Base-by-base conservation (phyloP, 495 filamentous ascomycete species). In the Entonaema liquescens region DNA sequence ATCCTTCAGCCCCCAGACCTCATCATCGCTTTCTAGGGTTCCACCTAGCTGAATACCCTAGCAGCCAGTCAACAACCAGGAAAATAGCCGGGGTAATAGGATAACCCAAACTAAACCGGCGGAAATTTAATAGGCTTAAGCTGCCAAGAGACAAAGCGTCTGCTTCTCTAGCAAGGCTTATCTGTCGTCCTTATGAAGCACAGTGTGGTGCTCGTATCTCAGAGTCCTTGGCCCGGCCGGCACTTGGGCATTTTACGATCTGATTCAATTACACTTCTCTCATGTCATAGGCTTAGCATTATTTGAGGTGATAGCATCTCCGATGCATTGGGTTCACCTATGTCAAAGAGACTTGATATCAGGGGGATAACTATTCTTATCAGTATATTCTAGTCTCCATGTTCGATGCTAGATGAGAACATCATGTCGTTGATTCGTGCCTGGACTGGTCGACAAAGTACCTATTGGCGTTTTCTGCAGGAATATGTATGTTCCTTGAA, bases 31-130 rank as follows among this genome's bases (percentile, higher is more conserved):
- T 40, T 67, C 47, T 49, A 67, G 19, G 33, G 65, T 50, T 11
- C 65, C 65, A 67, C 65, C 50, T 25, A 67, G 65, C 65, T 67
- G 65, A 67, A 61, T 38, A 61, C 21, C 65, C 65, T n/a, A 17
- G 49, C 57, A 55, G 36, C 56, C 55, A 44, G 40, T 49, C 21
- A 49, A 36, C 21, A 28, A 19, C 28, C 9, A 38, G 9, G 36
- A 57, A 23, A 40, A 12, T 28, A 64, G 62, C 40, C 13, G 42
- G 29, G 62, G 53, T 65, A 29, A 36, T 35, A 35, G 19, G 31
- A n/a, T 50, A 9, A 1, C 17, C 15, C 3, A 3, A 5, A 21
- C 33, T 36, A 36, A 12, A 36, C 33, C 2, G 9, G 38, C 5
- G 15, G 38, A 19, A 23, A 47, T 47, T 47, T 47, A 19, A 47